Percentiles rank a stretch among this genome's conserved stretches.
phyloP scores from a whole-genome alignment of 129 eudicot genomes.

The Silybum marianum region DNA sequence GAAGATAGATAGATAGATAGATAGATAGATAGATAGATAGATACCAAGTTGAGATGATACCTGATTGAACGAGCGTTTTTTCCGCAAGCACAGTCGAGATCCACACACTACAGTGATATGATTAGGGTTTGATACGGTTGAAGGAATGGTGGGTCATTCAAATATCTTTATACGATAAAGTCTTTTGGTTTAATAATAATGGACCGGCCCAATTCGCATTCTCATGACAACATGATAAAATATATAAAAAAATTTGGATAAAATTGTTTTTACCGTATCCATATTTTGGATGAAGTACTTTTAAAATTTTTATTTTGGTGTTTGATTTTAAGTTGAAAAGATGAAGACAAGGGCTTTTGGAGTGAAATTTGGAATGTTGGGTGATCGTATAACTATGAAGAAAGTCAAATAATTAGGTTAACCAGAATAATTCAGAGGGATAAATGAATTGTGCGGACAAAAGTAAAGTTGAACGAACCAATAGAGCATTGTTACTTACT shows the following conservation, averaged over 20 bases:
- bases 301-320: no score
- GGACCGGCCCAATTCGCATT: neutral
- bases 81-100: conserved; percentile 3
- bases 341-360: neutral
- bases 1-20: neutral
- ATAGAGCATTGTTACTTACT: no score
- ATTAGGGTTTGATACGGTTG: neutral
- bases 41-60: neutral
- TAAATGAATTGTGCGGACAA: neutral
- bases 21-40: neutral
- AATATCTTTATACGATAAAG: neutral
- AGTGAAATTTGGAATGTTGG: neutral
- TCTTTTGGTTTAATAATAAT: neutral
- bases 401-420: neutral
- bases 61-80: conserved; percentile 18
- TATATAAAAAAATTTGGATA: no score
- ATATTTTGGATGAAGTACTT: no score
- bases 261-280: no score
- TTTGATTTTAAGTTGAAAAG: no score
- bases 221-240: no score
- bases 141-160: neutral
- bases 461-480: neutral
- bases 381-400: neutral
- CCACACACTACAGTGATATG: conserved; percentile 11
- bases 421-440: neutral